These are phyloP conservation scores for Scenedesmus sp. DNA, from an alignment of 163 green algal species.

Conservation along the genomic window DNA sequence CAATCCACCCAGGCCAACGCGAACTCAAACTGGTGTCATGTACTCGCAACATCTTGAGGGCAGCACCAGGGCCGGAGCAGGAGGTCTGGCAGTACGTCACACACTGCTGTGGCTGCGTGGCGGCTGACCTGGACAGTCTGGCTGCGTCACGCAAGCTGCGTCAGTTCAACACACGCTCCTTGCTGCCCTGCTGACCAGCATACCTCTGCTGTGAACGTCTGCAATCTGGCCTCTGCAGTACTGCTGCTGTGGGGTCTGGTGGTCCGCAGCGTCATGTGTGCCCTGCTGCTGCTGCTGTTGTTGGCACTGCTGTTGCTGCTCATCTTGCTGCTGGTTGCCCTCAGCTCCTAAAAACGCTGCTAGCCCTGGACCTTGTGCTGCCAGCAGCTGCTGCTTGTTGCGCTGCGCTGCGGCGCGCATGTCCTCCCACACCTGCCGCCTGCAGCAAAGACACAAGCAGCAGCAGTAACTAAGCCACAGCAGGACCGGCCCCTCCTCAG, in stretches of 20 bases:
- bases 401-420: slow-evolving; percentile 59
- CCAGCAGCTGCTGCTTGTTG: slow-evolving; percentile 58
- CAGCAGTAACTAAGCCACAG: neutral
- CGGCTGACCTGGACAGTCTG: neutral
- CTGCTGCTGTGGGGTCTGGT: slow-evolving; percentile 2
- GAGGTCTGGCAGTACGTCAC: neutral
- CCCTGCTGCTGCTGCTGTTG: slow-evolving; percentile 37
- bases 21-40: neutral
- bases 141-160: neutral
- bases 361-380: slow-evolving; percentile 17
- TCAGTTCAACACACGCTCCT: neutral
- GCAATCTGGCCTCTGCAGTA: neutral
- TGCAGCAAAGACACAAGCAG: neutral
- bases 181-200: neutral
- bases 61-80: neutral
- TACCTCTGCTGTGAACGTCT: neutral
- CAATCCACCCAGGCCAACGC: neutral
- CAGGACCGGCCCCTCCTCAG: too few relatives aligned
- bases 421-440: slow-evolving; percentile 65
- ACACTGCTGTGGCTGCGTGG: neutral
- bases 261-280: neutral
- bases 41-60: neutral
- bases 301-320: slow-evolving; percentile 6
- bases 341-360: slow-evolving; percentile 35
- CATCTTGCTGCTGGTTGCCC: slow-evolving; percentile 25